Conservation (phyloP, 2,329 filamentous ascomycete species). For the Gyromitra esculenta region DNA sequence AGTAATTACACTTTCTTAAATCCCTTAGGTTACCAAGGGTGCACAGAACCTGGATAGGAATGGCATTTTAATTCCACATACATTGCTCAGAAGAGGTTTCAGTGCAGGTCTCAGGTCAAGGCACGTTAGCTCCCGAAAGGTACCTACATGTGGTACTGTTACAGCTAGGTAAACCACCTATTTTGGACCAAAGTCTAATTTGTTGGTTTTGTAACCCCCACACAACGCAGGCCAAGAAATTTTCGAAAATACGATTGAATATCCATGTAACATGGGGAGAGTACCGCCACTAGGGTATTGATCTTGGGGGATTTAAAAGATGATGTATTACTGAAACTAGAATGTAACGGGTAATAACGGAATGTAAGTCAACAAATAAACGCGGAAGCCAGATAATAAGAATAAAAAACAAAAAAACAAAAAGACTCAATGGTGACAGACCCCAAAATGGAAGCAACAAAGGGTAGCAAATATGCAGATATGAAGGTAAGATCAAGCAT, state of each 20-base stretch:
- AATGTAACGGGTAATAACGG: conserved; percentile 21
- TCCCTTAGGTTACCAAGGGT: conserved; percentile 34
- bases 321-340: conserved; percentile 14
- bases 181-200: conserved; percentile 25
- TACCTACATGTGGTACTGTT: conserved; percentile 25
- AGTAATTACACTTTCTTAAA: conserved; percentile 9
- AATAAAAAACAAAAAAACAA: conserved; percentile 19
- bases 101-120: conserved; percentile 12
- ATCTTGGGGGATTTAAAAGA: not conserved
- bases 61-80: conserved; percentile 30
- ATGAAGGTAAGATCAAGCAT: conserved; percentile 39
- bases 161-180: conserved; percentile 24
- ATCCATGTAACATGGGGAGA: conserved; percentile 20
- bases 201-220: conserved; percentile 38
- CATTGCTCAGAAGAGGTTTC: conserved; percentile 4
- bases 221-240: conserved; percentile 4
- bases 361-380: conserved; percentile 6
- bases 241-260: conserved; percentile 3
- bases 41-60: conserved; percentile 31
- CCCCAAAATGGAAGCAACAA: conserved; percentile 23
- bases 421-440: conserved; percentile 8
- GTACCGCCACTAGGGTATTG: conserved; percentile 1
- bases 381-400: conserved; percentile 1
- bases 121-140: conserved; percentile 33
- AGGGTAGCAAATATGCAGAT: conserved; percentile 20